Base-by-base conservation (phyloP, 352 stramenopile genomes). In the Pythium pectinolyticum region DNA sequence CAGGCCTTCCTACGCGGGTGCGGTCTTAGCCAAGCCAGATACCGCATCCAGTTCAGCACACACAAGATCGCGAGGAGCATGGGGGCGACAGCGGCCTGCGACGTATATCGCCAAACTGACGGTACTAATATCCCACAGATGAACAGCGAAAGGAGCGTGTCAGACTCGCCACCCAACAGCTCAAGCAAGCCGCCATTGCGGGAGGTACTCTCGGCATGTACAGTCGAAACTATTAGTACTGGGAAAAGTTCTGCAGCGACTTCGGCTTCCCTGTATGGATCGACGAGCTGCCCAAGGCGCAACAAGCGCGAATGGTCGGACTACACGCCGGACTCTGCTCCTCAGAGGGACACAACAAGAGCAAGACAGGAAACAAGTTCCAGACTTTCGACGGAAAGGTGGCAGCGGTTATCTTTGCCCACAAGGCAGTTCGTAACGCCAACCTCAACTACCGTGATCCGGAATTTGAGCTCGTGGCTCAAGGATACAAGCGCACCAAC, bases 391-490 rank as follows among this genome's bases (percentile, higher is more conserved):
- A 62, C 24, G 40, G 45, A 15, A 69, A 69, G 28, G 66, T 73
- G 55, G 49, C 59, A 63, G 60, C 55, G 10, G 66, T 65, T 46
- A 55, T 45, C 46, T 69, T 69, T 35, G 54, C 60, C 49, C 49
- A 73, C 31, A 57, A 46, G 31, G 50, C 50, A 5, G 32, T 61
- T 59, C 59, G 54, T 45, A 72, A 68, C 41, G 53, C n/a, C 39
- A 60, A 30, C 28, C 32, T 72, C 54, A 12, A 69, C 69, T 72
- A 72, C 56, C 40, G 37, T 65, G 43, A 66, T 68, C 53, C 53
- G 49, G 65, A 68, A 61, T 67, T 72, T 67, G 51, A 67, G 64
- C 37, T 71, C 35, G 45, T 69, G 37, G 28, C 66, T 69, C 35
- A 73, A 57, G 66, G 66, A 28, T 69, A 66, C 25, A 63, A 64